Evolutionary conservation across 768 basidiomycete species (phyloP).

Genomic region (Mycena kentingensis): DNA sequence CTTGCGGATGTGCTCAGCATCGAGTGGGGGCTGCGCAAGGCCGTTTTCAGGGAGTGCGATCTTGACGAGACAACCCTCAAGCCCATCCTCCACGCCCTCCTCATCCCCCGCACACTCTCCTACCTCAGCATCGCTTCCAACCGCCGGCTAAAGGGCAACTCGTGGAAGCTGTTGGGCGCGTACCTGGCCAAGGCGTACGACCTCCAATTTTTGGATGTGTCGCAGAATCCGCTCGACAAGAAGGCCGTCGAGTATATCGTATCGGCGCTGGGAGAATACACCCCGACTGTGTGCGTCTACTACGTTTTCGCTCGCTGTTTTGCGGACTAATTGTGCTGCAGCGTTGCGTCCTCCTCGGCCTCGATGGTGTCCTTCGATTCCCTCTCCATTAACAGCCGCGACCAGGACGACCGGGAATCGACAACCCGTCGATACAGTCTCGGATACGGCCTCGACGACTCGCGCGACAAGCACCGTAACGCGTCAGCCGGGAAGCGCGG

Average conservation of each 20-base stretch:
- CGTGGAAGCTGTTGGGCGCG: constrained; percentile 78
- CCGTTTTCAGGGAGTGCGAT: constrained; percentile 85
- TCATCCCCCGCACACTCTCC: constrained; percentile 79
- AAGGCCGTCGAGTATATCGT: constrained; percentile 82
- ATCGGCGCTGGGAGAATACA: constrained; percentile 51
- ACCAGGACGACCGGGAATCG: background rate
- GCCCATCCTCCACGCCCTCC: constrained; percentile 84
- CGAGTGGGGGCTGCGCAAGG: constrained; percentile 89
- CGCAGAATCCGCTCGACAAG: constrained; percentile 83
- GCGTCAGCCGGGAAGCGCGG: constrained; percentile 50
- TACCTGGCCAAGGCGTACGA: constrained; percentile 73
- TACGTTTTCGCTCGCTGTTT: too few relatives aligned
- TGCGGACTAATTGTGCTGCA: background rate
- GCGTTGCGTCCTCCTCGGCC: constrained; percentile 25
- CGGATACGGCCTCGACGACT: constrained; percentile 9
- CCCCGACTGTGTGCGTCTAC: constrained; percentile 1
- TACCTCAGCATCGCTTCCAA: constrained; percentile 89
- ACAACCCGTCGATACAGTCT: constrained; percentile 15
- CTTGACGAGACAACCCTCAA: constrained; percentile 86
- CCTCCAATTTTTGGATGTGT: constrained; percentile 87
- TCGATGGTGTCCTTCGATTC: constrained; percentile 16
- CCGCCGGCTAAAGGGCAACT: constrained; percentile 70
- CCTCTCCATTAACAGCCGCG: constrained; percentile 5
- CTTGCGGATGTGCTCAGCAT: constrained; percentile 90
- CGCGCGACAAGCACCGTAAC: background rate